Evolutionary conservation across 306 rosid genomes (phyloP).

Genomic region (Corylus americana): DNA sequence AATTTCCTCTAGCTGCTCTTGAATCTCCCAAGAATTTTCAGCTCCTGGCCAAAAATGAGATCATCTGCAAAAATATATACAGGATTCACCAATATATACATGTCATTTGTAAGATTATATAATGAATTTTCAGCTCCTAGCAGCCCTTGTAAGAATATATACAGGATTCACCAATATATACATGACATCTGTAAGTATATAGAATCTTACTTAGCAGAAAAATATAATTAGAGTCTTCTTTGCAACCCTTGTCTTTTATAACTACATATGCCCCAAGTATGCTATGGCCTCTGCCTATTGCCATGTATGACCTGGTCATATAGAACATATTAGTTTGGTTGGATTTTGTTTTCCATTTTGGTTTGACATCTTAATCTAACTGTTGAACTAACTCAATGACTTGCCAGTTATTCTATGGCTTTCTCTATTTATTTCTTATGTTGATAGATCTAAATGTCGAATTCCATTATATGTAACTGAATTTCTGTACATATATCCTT

Average conservation of each 20-base stretch:
- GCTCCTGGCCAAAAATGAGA: not conserved
- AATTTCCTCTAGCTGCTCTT: not conserved
- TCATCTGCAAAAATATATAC: not conserved
- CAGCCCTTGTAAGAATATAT: no score
- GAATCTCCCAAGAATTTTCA: not conserved
- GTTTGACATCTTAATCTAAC: not conserved
- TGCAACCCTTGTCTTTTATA: not conserved
- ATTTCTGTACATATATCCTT: constrained; percentile 2
- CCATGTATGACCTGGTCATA: not conserved
- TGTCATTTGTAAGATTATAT: no score
- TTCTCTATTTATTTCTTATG: not conserved
- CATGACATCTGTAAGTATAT: not conserved
- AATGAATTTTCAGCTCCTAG: no score
- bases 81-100: no score
- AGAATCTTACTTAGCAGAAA: not conserved
- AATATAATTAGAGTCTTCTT: not conserved
- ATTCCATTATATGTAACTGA: not conserved
- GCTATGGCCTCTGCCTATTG: not conserved
- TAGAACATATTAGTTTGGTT: not conserved
- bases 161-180: no score
- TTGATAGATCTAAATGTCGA: not conserved
- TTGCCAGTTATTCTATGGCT: not conserved
- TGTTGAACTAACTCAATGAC: constrained; percentile 13
- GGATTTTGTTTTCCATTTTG: constrained; percentile 7
- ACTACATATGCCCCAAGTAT: not conserved